Evolutionary conservation across 2,329 filamentous ascomycete species (phyloP), one percentile per base, ranked within the genome.

Genomic region (Seiridium unicorne): DNA sequence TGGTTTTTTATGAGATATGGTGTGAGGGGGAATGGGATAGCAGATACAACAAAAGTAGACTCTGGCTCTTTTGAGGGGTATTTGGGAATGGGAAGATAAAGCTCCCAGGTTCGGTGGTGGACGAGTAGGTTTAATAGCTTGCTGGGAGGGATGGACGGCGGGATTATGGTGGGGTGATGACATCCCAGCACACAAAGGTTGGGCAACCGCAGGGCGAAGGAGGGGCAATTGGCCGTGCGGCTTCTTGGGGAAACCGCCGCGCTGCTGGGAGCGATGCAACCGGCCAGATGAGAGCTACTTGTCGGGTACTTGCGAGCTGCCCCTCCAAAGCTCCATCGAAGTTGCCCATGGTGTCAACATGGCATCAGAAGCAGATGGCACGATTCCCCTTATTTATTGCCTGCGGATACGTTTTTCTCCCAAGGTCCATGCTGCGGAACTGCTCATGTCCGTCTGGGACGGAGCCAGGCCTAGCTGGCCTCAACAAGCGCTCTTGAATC

Each of bases 121-220:
- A 26, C 18, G 18, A 26, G 18, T 26, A 26, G 18, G 18, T 26
- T 26, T 26, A 57, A 57, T 57, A 57, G 55, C 55, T 57, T 38
- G 40, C n/a, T 57, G 55, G 42, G 32, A 51, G 55, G 55, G 46
- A 51, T 58, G 44, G 18, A 40, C 44, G 55, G 55, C 36, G 55
- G 55, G 55, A 57, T 55, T 35, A 36, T 58, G 55, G 55, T 58
- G 55, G 55, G 55, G 55, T 58, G 55, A 48, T 58, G 55, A 58
- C 55, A 58, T 58, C 26, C 55, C 11, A 44, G 34, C 55, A 49
- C 55, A 49, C n/a, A 57, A 57, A 57, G 42, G 54, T 57, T 57
- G 54, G 54, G 54, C 54, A 47, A 57, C 44, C 26, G 34, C 40
- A 58, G 40, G 13, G 26, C 46, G 44, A 58, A 58, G 55, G 55